Evolutionary conservation across 139 green algal species (phyloP), one percentile per base, ranked within the genome.

Genomic region (Limnomonas spitsbergensis): DNA sequence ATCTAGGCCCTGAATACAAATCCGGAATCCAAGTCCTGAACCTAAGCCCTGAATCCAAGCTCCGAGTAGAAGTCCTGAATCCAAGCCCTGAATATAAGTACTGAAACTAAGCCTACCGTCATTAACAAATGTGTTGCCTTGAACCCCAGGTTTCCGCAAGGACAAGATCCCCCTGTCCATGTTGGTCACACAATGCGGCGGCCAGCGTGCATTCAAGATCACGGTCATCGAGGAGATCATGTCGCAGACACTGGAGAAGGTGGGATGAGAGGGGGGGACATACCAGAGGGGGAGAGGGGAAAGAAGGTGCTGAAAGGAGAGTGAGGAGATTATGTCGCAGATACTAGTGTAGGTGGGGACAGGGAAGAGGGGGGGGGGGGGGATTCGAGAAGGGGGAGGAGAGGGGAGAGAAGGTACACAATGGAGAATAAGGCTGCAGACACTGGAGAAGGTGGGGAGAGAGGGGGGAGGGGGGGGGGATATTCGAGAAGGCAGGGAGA

Each of bases 181-280:
- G 69, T 71, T 90, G 75, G 76, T 90, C 36, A 69, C 66, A 3
- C 61, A 86, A 61, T 74, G 69, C 27, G 86, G 86, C 26, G 86
- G 86, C 0, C 86, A 85, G 78, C 29, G 20, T 14, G 73, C 74
- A 39, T 88, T 90, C 78, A 87, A 90, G 73, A 70, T 80, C 1
- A 79, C 79, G 32, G 82, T 84, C 52, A 69, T 90, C 32, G 86
- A 90, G 82, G 80, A 82, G 47, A 39, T 90, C 32, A 76, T 90
- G 61, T 40, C 83, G n/a, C 80, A 71, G 42, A 66, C 66, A 7
- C 74, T 86, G 71, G 37, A 47, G 20, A 73, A 36, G 69, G 80
- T 81, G 52, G 2, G 73, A 20, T 20, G n/a, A 26, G 27, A 32
- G 34, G 31, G 29, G 39, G 26, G 1, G 1, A 31, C 6, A 27